A percentile compares a stretch with the other conserved stretches of the same genome.
Evolutionary conservation across 345 rosid species (phyloP).

Genomic region (Dipteronia dyeriana): DNA sequence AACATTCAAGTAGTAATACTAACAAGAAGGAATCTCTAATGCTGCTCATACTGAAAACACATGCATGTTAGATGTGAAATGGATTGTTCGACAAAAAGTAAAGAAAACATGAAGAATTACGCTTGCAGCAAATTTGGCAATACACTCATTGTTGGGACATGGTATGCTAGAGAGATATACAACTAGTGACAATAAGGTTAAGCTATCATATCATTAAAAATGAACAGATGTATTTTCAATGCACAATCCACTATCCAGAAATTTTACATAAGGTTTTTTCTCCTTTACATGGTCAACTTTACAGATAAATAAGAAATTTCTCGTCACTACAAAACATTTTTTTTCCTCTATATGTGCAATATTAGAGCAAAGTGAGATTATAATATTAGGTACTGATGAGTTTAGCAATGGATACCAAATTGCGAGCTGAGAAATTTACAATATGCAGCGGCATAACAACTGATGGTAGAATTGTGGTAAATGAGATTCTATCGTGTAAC

Average conservation of each 20-base stretch:
- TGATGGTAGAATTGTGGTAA: background rate
- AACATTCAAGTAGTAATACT: background rate
- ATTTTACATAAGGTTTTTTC: background rate
- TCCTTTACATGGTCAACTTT: background rate
- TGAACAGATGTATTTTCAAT: background rate
- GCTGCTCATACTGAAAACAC: background rate
- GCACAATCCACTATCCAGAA: constrained; percentile 1
- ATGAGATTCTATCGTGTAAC: background rate
- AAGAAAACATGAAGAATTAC: background rate
- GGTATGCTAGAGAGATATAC: constrained; percentile 5
- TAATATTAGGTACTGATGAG: background rate
- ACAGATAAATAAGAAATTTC: background rate
- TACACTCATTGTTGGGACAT: background rate
- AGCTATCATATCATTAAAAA: background rate
- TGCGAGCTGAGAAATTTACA: background rate
- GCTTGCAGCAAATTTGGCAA: background rate
- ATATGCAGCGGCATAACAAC: background rate
- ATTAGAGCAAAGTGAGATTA: background rate
- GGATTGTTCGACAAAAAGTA: no score
- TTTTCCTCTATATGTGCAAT: background rate
- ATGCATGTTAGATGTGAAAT: background rate
- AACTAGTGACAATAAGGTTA: background rate
- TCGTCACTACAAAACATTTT: background rate
- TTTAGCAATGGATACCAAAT: background rate
- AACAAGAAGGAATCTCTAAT: background rate